These are phyloP conservation scores for Punica granatum DNA, from an alignment of 345 rosid species.

Conservation along the genomic window DNA sequence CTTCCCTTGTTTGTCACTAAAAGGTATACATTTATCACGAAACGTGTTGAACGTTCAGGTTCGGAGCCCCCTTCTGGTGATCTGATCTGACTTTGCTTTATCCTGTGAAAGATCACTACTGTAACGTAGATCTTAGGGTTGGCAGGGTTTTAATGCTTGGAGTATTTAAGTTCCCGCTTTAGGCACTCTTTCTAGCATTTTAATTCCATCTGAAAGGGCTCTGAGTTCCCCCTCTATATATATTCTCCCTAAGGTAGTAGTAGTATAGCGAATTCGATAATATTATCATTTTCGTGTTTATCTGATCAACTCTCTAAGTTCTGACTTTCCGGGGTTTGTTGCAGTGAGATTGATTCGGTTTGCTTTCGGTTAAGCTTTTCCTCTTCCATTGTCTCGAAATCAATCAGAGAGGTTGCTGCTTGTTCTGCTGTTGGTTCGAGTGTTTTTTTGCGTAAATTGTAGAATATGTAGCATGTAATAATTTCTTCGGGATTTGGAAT, in stretches of 20 bases:
- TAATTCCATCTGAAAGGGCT: not conserved
- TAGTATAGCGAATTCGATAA: not conserved
- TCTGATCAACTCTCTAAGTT: not conserved
- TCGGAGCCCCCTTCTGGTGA: not conserved
- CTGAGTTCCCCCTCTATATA: not conserved
- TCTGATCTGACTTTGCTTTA: slow-evolving; percentile 20
- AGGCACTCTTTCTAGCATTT: not conserved
- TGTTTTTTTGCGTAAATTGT: not conserved
- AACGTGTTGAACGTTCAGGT: slow-evolving; percentile 25
- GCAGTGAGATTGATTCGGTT: not conserved
- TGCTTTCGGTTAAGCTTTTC: not conserved
- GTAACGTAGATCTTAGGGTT: slow-evolving; percentile 8
- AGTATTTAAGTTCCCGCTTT: slow-evolving; percentile 13
- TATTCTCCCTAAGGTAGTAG: not conserved
- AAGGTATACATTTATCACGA: slow-evolving; percentile 9
- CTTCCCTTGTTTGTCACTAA: slow-evolving; percentile 20
- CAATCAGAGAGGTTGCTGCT: not conserved
- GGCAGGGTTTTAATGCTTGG: not conserved
- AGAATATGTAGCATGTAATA: not conserved
- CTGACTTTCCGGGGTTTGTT: not conserved
- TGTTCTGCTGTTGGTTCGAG: not conserved
- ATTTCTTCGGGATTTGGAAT: not conserved
- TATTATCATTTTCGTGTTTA: no score
- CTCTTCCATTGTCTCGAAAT: no score
- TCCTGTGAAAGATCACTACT: slow-evolving; percentile 11